Percentiles rank a stretch among this genome's conserved stretches.
phyloP scores from a whole-genome alignment of 2,329 filamentous ascomycete genomes.

The Fusarium keratoplasticum region DNA sequence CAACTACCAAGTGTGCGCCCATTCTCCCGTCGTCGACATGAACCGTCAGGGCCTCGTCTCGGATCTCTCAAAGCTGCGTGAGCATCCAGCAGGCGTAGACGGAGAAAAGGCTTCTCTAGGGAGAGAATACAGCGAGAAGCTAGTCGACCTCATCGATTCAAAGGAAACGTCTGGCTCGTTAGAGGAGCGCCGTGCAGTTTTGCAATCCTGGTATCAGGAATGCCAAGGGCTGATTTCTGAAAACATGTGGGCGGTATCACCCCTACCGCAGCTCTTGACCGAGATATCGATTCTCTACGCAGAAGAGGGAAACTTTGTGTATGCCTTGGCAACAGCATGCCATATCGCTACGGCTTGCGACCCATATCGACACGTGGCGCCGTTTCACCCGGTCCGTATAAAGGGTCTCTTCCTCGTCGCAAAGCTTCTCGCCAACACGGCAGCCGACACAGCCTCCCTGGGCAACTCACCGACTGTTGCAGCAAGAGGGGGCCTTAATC shows the following conservation, averaged over 20 bases:
- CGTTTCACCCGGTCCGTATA: slow-evolving; percentile 62
- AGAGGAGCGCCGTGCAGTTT: slow-evolving; percentile 37
- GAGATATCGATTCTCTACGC: slow-evolving; percentile 59
- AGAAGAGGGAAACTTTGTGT: slow-evolving; percentile 55
- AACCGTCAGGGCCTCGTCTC: slow-evolving; percentile 60
- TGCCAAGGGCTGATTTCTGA: slow-evolving; percentile 41
- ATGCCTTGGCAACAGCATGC: slow-evolving; percentile 60
- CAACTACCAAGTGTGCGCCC: slow-evolving; percentile 63
- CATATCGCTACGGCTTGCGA: slow-evolving; percentile 61
- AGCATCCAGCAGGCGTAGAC: slow-evolving; percentile 43
- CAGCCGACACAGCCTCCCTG: slow-evolving; percentile 51
- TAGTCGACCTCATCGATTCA: slow-evolving; percentile 44
- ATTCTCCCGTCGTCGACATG: slow-evolving; percentile 54
- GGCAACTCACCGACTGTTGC: slow-evolving; percentile 42
- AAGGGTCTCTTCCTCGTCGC: slow-evolving; percentile 64
- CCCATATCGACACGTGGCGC: slow-evolving; percentile 61
- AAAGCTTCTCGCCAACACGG: slow-evolving; percentile 64
- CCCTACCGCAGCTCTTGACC: slow-evolving; percentile 58
- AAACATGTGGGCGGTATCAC: slow-evolving; percentile 61
- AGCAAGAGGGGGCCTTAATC: slow-evolving; percentile 33
- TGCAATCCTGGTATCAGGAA: slow-evolving; percentile 40
- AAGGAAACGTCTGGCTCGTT: slow-evolving; percentile 39
- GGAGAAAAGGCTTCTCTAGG: slow-evolving; percentile 28
- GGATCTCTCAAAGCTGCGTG: slow-evolving; percentile 48
- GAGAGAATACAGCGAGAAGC: slow-evolving; percentile 38